Base-by-base conservation (phyloP, 139 green algal genomes). In the Chlamydomonas asymmetrica region DNA sequence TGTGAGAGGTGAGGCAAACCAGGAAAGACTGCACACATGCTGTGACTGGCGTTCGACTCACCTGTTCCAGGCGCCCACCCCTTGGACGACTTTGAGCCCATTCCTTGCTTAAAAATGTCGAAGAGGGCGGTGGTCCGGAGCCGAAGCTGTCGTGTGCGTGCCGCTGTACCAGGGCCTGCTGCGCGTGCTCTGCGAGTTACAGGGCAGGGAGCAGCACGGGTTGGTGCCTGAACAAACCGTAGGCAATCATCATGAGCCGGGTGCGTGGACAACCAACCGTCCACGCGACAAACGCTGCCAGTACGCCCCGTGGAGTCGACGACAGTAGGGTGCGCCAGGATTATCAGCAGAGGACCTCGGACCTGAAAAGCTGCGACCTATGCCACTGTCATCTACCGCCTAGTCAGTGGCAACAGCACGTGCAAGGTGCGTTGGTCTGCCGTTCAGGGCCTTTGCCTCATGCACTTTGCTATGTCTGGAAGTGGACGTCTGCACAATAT, bases 41-140 rank as follows among this genome's bases (percentile, higher is more conserved):
- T 61, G 13, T 29, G 18, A 9, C 52, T 6, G 13, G 6, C 13
- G 13, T 61, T 6, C 39, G 2, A 31, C 56, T 27, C 18, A 78
- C 71, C 71, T 5, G 34, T 40, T 5, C 71, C 38, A 1, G 73
- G 73, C 10, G 49, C 34, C 73, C 73, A 79, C 35, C 62, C 71
- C 20, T 37, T 52, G 67, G 35, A 34, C 31, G 31, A 20, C n/a
- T 65, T 79, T 62, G 37, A 66, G 27, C 9, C 29, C 60, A 63
- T 45, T 10, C 25, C 37, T 18, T 48, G 62, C 61, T 56, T 78
- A 9, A 60, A 63, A 10, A 35, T 38, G 2, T 72, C 0, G 1
- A 64, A 20, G 48, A 37, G 45, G 10, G 39, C 41, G 23, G 10
- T 29, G 16, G 63, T n/a, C 27, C 64, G 37, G 40, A 66, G 43